Percentiles rank a stretch among this genome's conserved stretches.
These are phyloP conservation scores for Paraphaeosphaeria sporulosa DNA, from an alignment of 2,329 filamentous ascomycete genomes.

Conservation along the genomic window DNA sequence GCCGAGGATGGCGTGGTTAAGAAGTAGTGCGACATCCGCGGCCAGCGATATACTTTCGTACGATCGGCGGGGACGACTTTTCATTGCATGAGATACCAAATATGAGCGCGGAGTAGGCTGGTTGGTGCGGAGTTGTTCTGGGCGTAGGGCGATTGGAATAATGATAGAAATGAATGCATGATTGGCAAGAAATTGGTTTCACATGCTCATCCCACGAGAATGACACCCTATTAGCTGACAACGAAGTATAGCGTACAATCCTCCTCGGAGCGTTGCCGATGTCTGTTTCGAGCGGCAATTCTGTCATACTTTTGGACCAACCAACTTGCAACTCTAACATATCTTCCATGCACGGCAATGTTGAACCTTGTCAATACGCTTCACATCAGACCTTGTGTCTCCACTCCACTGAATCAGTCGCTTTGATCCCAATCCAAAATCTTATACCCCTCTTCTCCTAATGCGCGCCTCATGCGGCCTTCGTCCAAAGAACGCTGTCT, in stretches of 20 bases:
- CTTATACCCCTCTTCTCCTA: background rate
- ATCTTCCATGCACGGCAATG: too few species aligned
- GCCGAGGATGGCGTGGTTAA: constrained; percentile 39
- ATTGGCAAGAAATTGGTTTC: background rate
- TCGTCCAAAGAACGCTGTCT: background rate
- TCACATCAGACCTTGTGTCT: too few species aligned
- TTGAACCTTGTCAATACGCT: too few species aligned
- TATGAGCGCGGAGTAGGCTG: constrained; percentile 11
- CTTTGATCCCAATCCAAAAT: background rate
- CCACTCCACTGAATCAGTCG: background rate
- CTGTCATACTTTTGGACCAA: too few species aligned
- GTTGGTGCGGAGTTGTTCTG: background rate
- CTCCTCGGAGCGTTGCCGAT: too few species aligned
- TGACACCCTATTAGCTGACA: too few species aligned
- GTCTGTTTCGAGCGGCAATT: too few species aligned
- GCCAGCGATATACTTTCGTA: constrained; percentile 4
- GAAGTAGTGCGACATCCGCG: constrained; percentile 10
- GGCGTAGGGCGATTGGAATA: constrained; percentile 12
- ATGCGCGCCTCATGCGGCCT: background rate
- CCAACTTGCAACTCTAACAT: too few species aligned
- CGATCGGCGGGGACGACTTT: constrained; percentile 1
- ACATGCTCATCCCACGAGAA: too few species aligned
- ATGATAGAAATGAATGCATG: constrained; percentile 20
- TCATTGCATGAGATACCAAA: constrained; percentile 26
- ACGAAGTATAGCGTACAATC: too few species aligned